These are phyloP conservation scores for Mytilinidion resinicola DNA, from an alignment of 495 filamentous ascomycete genomes.

Conservation along the genomic window DNA sequence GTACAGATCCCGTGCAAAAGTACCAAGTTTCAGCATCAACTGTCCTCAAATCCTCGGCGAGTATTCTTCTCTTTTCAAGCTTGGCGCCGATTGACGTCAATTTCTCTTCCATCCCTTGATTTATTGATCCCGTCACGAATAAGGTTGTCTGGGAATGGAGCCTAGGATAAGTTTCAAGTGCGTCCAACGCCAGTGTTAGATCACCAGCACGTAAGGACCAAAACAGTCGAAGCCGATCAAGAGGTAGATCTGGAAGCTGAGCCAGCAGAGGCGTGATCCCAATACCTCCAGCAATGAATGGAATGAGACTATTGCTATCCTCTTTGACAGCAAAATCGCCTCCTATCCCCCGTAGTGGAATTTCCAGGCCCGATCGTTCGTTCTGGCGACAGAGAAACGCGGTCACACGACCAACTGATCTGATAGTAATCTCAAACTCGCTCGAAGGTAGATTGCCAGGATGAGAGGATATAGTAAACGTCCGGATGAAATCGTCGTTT, in stretches of 20 bases:
- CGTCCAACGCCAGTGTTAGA: constrained; percentile 54
- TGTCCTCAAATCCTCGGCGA: constrained; percentile 45
- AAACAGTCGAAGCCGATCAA: constrained; percentile 47
- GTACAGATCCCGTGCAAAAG: constrained; percentile 53
- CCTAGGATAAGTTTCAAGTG: constrained; percentile 45
- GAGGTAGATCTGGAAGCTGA: constrained; percentile 46
- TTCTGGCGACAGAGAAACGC: constrained; percentile 55
- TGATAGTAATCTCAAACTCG: constrained; percentile 65
- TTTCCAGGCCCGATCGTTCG: constrained; percentile 48
- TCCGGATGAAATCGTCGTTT: constrained; percentile 77
- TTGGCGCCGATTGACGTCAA: constrained; percentile 38
- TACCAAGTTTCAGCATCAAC: constrained; percentile 50
- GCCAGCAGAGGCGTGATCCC: constrained; percentile 74
- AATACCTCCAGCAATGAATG: constrained; percentile 70
- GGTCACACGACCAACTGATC: constrained; percentile 62
- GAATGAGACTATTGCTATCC: constrained; percentile 32
- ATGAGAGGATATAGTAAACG: constrained; percentile 66
- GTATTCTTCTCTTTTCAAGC: constrained; percentile 48
- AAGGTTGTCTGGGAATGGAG: constrained; percentile 49
- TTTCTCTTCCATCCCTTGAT: constrained; percentile 24
- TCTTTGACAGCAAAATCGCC: constrained; percentile 56
- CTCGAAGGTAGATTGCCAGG: constrained; percentile 36
- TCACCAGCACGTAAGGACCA: constrained; percentile 62
- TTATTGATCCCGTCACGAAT: constrained; percentile 53
- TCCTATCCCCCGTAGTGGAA: constrained; percentile 65